Conservation (phyloP, 2,329 filamentous ascomycete genomes). For the Chlorencoelia australis region DNA sequence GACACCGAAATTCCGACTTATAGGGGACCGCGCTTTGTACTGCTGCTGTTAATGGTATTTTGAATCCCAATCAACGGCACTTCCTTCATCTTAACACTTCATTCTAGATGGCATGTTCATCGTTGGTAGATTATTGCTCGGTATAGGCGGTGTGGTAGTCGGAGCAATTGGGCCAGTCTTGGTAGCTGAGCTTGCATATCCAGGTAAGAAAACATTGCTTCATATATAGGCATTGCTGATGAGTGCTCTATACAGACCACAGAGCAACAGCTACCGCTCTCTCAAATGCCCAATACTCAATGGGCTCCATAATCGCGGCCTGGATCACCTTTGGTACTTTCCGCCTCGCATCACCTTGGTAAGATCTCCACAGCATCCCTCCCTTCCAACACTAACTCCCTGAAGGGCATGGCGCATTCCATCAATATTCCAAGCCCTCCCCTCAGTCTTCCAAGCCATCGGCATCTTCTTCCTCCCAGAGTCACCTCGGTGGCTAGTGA, state of each 20-base stretch:
- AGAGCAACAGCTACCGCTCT: slow-evolving; percentile 27
- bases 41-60: slow-evolving; percentile 3
- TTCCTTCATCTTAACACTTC: too few relatives aligned
- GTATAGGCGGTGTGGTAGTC: slow-evolving; percentile 9
- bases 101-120: slow-evolving; percentile 7
- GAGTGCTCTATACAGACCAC: slow-evolving; percentile 11
- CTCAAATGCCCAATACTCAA: slow-evolving; percentile 28
- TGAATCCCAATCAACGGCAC: too few relatives aligned
- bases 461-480: slow-evolving; percentile 45
- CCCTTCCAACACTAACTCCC: neutral
- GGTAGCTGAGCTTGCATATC: slow-evolving; percentile 7
- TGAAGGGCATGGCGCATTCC: slow-evolving; percentile 12
- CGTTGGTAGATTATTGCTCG: slow-evolving; percentile 2
- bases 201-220: neutral
- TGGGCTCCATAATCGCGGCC: slow-evolving; percentile 30
- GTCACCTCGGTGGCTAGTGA: slow-evolving; percentile 49
- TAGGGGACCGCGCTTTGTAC: slow-evolving; percentile 6
- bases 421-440: slow-evolving; percentile 11
- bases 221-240: neutral
- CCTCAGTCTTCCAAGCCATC: slow-evolving; percentile 22
- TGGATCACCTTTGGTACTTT: slow-evolving; percentile 29
- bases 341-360: slow-evolving; percentile 10
- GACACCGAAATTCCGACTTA: too few relatives aligned
- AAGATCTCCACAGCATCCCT: neutral
- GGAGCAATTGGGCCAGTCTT: slow-evolving; percentile 11